Evolutionary conservation across 805 yeast genomes (phyloP).

Genomic region (Kodamaea jinghongensis): DNA sequence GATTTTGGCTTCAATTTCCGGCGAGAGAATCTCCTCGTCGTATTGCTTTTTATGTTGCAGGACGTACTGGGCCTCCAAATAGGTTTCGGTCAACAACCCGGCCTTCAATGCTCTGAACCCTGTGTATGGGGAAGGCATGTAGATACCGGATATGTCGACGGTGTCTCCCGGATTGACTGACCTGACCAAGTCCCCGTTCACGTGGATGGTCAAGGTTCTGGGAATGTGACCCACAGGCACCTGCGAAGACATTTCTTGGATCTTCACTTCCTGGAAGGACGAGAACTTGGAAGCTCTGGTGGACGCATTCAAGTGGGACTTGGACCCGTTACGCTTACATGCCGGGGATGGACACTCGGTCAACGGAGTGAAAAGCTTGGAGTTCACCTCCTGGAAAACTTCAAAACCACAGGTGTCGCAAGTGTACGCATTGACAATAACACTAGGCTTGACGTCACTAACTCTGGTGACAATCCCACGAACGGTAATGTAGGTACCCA

Average conservation of each 20-base stretch:
- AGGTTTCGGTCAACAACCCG: constrained; percentile 92
- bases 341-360: constrained; percentile 79
- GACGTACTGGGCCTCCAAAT: constrained; percentile 81
- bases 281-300: constrained; percentile 95
- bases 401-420: constrained; percentile 98
- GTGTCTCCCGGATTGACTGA: constrained; percentile 89
- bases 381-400: constrained; percentile 89
- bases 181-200: constrained; percentile 90
- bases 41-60: constrained; percentile 88
- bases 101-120: constrained; percentile 92
- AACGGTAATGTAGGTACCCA: constrained; percentile 86
- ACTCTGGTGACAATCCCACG: constrained; percentile 95
- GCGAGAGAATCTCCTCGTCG: constrained; percentile 58
- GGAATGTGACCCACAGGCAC: constrained; percentile 99
- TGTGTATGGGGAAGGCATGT: constrained; percentile 91
- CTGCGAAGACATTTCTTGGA: constrained; percentile 93
- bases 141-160: constrained; percentile 90
- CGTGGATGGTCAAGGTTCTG: constrained; percentile 76
- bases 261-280: constrained; percentile 91
- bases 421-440: constrained; percentile 89
- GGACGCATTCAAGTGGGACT: constrained; percentile 87
- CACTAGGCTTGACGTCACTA: constrained; percentile 92
- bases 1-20: constrained; percentile 56
- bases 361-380: constrained; percentile 84
- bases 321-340: constrained; percentile 74